Base-by-base conservation (phyloP, 2,329 filamentous ascomycete genomes). In the Phoma herbarum region DNA sequence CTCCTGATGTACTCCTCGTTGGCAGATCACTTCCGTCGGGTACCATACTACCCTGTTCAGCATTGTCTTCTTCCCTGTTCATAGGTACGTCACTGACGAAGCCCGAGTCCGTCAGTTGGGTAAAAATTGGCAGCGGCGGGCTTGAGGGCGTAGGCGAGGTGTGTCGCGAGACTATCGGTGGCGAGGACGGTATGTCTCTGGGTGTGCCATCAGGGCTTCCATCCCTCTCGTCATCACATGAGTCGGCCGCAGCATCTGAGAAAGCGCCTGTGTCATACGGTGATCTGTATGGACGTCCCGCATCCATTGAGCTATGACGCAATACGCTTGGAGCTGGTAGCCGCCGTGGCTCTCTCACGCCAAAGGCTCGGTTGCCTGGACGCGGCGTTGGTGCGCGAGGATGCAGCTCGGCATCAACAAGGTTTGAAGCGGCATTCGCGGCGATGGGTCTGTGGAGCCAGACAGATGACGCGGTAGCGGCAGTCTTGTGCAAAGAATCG, bases 381-480 rank as follows among this genome's bases (percentile, higher is more conserved):
- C 92, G 85, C 6, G 91, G 91, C 1, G 91, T 94, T 2, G 91
- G 91, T 18, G 88, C 90, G 59, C 91, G 85, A 33, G 90, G 90
- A n/a, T 88, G 78, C 64, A 91, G 88, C 65, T 93, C 89, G 5
- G 90, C 77, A 66, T 91, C 86, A 46, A 80, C 72, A 4, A 76
- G 73, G 18, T 83, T 82, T 25, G 77, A 78, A 3, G 79, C 82
- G 23, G 84, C 79, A 29, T 78, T 79, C 44, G 79, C 75, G 20
- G 84, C 82, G 56, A 91, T 84, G 4, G 94, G 94, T 43, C 93
- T 86, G 75, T 97, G 90, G 46, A 89, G 89, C 42, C 94, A 90
- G 58, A 98, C 84, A 5, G 93, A 97, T 41, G 92, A 92, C 43
- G 93, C 90, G 16, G 91, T 96, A 74, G 92, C 96, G 45, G 94